A percentile compares a stretch with the other conserved stretches of the same genome.
These are phyloP conservation scores for Ogataea philodendri DNA, from an alignment of 805 yeast genomes.

Conservation along the genomic window DNA sequence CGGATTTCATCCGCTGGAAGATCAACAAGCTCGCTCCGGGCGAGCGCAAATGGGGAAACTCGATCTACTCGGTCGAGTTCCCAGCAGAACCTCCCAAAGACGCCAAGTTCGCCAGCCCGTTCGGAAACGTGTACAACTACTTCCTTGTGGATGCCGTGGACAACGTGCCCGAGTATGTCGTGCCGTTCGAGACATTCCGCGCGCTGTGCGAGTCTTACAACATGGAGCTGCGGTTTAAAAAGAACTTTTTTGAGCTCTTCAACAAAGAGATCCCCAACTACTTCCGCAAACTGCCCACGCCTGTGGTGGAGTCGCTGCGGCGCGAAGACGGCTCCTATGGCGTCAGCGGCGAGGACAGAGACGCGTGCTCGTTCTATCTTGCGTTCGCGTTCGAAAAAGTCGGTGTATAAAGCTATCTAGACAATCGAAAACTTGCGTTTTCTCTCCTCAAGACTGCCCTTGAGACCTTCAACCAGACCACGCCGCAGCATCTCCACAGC, in stretches of 20 bases:
- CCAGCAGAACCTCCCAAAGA: constrained; percentile 74
- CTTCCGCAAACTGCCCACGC: constrained; percentile 55
- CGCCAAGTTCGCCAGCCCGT: constrained; percentile 71
- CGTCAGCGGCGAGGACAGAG: constrained; percentile 85
- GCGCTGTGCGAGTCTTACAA: constrained; percentile 82
- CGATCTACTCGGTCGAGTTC: constrained; percentile 76
- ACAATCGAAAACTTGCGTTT: constrained; percentile 22
- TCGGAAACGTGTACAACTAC: constrained; percentile 81
- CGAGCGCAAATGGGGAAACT: constrained; percentile 76
- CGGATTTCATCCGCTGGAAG: constrained; percentile 75
- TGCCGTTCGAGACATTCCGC: constrained; percentile 86
- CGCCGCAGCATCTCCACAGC: constrained; percentile 60
- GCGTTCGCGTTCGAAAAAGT: constrained; percentile 75
- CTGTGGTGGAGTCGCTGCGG: constrained; percentile 61
- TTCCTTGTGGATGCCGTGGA: constrained; percentile 90
- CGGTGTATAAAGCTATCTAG: constrained; percentile 17
- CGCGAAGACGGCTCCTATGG: constrained; percentile 81
- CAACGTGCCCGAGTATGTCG: constrained; percentile 94
- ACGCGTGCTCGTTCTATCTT: constrained; percentile 79
- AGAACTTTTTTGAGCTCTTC: constrained; percentile 80
- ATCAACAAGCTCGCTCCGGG: constrained; percentile 51
- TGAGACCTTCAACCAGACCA: constrained; percentile 50
- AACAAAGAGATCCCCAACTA: constrained; percentile 72
- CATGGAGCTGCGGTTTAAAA: constrained; percentile 64
- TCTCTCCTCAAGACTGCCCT: constrained; percentile 21